These are phyloP conservation scores for Dipodascopsis tothii DNA, from an alignment of 805 yeast species.

Conservation along the genomic window DNA sequence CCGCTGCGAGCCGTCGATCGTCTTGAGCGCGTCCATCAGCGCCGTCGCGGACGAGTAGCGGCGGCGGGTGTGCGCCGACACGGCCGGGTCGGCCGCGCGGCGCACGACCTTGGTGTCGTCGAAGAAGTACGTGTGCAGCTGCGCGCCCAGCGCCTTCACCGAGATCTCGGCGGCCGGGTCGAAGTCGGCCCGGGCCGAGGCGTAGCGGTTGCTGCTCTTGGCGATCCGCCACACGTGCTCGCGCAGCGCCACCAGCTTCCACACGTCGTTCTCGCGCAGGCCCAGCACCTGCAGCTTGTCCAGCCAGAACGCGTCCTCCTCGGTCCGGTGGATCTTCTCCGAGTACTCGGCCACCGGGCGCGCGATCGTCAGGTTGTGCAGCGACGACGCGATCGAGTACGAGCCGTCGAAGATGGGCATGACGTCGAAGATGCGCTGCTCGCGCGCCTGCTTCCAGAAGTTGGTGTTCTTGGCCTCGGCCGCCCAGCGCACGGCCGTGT, in stretches of 20 bases:
- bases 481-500: conserved; percentile 64
- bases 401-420: conserved; percentile 19
- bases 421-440: conserved; percentile 20
- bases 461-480: conserved; percentile 53
- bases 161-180: conserved; percentile 8
- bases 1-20: conserved; percentile 14
- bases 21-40: conserved; percentile 14
- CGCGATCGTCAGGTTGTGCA: conserved; percentile 13
- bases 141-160: conserved; percentile 17
- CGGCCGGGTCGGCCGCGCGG: conserved; percentile 2
- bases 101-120: conserved; percentile 18
- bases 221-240: conserved; percentile 60
- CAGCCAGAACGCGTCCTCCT: conserved; percentile 51
- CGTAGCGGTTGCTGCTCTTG: conserved; percentile 4
- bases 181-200: not conserved
- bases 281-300: conserved; percentile 67
- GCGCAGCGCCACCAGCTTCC: conserved; percentile 72
- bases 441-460: conserved; percentile 59
- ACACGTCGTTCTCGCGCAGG: conserved; percentile 58
- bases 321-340: conserved; percentile 11
- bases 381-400: conserved; percentile 16
- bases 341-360: conserved; percentile 2
- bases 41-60: conserved; percentile 11
- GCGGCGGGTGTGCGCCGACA: conserved; percentile 10
- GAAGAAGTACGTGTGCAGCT: conserved; percentile 20